Conservation (phyloP, 129 eudicot genomes). For the Gnaphalium uliginosum region DNA sequence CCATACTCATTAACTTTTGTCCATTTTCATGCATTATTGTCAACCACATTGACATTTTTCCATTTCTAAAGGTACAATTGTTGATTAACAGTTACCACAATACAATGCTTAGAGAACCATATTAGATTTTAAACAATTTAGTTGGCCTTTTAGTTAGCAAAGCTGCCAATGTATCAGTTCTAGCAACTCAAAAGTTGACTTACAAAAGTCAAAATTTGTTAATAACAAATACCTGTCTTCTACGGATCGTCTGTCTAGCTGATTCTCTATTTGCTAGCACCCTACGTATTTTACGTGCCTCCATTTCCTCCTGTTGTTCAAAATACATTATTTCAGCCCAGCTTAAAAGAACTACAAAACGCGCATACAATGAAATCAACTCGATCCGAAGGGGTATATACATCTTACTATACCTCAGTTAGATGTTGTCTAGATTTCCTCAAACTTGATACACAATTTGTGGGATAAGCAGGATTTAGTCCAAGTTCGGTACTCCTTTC, state of each 20-base stretch:
- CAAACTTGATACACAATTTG: slow-evolving; percentile 33
- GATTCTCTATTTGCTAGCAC: slow-evolving; percentile 87
- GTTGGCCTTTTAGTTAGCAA: no score
- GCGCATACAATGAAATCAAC: neutral
- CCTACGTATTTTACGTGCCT: slow-evolving; percentile 66
- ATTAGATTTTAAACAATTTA: no score
- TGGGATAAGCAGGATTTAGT: slow-evolving; percentile 25
- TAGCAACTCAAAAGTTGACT: neutral
- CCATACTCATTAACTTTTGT: no score
- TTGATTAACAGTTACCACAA: no score
- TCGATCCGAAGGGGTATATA: neutral
- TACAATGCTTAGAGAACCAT: no score
- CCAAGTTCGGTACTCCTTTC: slow-evolving; percentile 37
- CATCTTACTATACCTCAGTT: slow-evolving; percentile 38
- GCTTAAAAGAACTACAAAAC: no score
- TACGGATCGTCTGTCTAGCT: slow-evolving; percentile 74
- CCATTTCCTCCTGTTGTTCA: slow-evolving; percentile 56
- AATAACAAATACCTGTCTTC: slow-evolving; percentile 61
- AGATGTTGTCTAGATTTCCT: slow-evolving; percentile 46
- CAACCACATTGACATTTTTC: no score
- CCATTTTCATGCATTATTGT: no score
- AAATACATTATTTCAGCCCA: slow-evolving; percentile 35
- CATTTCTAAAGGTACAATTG: no score
- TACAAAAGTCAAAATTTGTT: neutral
- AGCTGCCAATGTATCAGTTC: neutral